Conservation (phyloP, 2,329 filamentous ascomycete genomes). For the Huntiella savannae region DNA sequence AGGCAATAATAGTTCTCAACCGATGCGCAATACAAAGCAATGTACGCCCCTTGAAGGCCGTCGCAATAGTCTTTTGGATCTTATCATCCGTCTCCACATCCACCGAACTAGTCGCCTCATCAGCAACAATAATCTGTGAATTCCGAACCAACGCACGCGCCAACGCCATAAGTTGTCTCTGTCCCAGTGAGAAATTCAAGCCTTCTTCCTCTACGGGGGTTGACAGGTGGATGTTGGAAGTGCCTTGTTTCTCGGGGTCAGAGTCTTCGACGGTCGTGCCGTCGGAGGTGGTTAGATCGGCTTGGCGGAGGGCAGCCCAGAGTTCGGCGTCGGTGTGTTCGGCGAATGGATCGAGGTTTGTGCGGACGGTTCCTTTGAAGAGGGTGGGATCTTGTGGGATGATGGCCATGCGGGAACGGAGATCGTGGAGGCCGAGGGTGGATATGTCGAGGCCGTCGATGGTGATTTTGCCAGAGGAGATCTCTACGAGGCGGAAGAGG, state of each 20-base stretch:
- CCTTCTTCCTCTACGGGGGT: slow-evolving; percentile 80
- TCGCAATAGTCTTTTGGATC: slow-evolving; percentile 76
- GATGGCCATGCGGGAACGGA: slow-evolving; percentile 59
- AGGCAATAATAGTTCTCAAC: slow-evolving; percentile 77
- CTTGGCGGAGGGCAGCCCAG: slow-evolving; percentile 60
- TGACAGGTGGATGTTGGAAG: slow-evolving; percentile 51
- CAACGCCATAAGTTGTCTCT: slow-evolving; percentile 87
- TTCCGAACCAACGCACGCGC: slow-evolving; percentile 76
- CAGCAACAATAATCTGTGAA: slow-evolving; percentile 84
- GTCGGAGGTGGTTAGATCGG: slow-evolving; percentile 36
- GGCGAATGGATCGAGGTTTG: slow-evolving; percentile 63
- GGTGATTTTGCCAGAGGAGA: slow-evolving; percentile 40
- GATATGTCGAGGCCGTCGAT: slow-evolving; percentile 53
- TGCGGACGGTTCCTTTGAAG: slow-evolving; percentile 62
- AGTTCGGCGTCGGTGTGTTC: slow-evolving; percentile 62
- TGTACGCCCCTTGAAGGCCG: slow-evolving; percentile 70
- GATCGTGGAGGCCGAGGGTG: slow-evolving; percentile 53
- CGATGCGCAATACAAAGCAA: slow-evolving; percentile 85
- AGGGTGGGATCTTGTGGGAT: slow-evolving; percentile 74
- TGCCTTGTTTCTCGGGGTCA: slow-evolving; percentile 11
- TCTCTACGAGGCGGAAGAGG: slow-evolving; percentile 56
- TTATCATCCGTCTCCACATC: slow-evolving; percentile 95
- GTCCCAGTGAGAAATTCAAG: slow-evolving; percentile 85
- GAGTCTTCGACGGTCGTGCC: slow-evolving; percentile 13
- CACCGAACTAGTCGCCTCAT: slow-evolving; percentile 83